phyloP scores from a whole-genome alignment of 2,329 filamentous ascomycete genomes.

The Tolypocladium nubicola region DNA sequence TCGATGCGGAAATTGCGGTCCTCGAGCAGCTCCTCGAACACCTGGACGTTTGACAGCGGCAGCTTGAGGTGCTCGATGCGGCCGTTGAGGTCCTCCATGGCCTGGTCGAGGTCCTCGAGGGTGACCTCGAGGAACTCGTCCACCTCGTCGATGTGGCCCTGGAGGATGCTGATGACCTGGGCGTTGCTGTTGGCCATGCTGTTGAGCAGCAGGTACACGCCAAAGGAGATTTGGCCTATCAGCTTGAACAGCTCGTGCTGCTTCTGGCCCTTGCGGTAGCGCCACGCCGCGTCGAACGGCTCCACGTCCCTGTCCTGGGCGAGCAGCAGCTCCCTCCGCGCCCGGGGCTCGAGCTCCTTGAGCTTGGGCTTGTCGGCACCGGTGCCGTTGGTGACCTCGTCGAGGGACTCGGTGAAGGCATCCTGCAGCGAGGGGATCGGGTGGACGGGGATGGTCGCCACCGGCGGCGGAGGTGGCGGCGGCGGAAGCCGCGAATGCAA shows the following conservation, averaged over 20 bases:
- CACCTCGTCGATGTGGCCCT: constrained; percentile 86
- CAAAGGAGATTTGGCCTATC: constrained; percentile 85
- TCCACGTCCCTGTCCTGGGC: constrained; percentile 58
- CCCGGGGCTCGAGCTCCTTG: constrained; percentile 44
- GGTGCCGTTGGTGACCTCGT: constrained; percentile 51
- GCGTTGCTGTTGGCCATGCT: constrained; percentile 79
- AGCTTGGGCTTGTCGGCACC: constrained; percentile 38
- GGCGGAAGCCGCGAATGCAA: not conserved
- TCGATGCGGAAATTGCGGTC: constrained; percentile 73
- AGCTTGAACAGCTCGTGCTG: constrained; percentile 87
- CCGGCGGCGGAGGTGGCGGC: constrained; percentile 6
- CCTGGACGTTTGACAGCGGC: constrained; percentile 69
- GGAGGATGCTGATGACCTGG: constrained; percentile 80
- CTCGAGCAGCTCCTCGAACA: constrained; percentile 81
- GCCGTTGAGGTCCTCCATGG: constrained; percentile 67
- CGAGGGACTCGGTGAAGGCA: constrained; percentile 73
- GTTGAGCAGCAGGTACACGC: constrained; percentile 77
- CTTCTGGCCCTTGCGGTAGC: constrained; percentile 61
- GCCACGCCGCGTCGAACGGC: constrained; percentile 66
- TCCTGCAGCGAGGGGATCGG: constrained; percentile 68
- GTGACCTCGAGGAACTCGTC: constrained; percentile 83
- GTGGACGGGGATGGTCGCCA: constrained; percentile 34
- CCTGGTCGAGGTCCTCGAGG: constrained; percentile 73
- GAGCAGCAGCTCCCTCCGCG: constrained; percentile 55
- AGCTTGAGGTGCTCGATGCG: constrained; percentile 71